Percentiles rank a stretch among this genome's conserved stretches.
Evolutionary conservation across 768 basidiomycete genomes (phyloP).

Genomic region (Roridomyces roridus): DNA sequence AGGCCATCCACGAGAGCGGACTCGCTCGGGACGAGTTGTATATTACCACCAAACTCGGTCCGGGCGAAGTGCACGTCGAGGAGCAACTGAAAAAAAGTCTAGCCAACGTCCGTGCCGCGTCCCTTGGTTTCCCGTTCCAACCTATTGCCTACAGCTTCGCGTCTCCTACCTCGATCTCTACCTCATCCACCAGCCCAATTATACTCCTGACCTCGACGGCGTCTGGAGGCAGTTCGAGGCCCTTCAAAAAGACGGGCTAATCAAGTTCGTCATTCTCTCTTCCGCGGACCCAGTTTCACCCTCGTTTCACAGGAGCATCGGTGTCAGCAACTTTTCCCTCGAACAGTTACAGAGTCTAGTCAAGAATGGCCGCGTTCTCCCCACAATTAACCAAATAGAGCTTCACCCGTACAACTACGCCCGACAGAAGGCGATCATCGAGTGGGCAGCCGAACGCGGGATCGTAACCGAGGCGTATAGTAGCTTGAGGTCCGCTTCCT

Average conservation of each 20-base stretch:
- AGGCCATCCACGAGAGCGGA: conserved; percentile 35
- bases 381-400: conserved; percentile 43
- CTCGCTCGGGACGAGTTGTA: conserved; percentile 37
- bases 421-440: conserved; percentile 44
- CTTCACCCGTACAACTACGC: conserved; percentile 60
- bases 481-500: conserved; percentile 43
- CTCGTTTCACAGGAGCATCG: conserved; percentile 49
- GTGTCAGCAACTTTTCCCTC: conserved; percentile 55
- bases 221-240: conserved; percentile 50
- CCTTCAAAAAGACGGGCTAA: conserved; percentile 38
- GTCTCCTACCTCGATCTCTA: conserved; percentile 56
- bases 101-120: conserved; percentile 34
- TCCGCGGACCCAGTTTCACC: not conserved
- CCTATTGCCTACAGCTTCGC: conserved; percentile 42
- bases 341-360: conserved; percentile 47
- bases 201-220: conserved; percentile 30
- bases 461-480: conserved; percentile 59
- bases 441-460: conserved; percentile 45
- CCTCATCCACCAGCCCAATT: conserved; percentile 49
- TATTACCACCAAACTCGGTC: conserved; percentile 45
- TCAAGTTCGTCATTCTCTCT: conserved; percentile 18
- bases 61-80: conserved; percentile 31
- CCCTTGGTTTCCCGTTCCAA: not conserved
- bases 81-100: conserved; percentile 42
- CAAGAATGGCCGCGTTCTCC: conserved; percentile 44